Evolutionary conservation across 768 basidiomycete genomes (phyloP), one percentile per base, ranked within the genome.

Genomic region (Filobasidium floriforme): DNA sequence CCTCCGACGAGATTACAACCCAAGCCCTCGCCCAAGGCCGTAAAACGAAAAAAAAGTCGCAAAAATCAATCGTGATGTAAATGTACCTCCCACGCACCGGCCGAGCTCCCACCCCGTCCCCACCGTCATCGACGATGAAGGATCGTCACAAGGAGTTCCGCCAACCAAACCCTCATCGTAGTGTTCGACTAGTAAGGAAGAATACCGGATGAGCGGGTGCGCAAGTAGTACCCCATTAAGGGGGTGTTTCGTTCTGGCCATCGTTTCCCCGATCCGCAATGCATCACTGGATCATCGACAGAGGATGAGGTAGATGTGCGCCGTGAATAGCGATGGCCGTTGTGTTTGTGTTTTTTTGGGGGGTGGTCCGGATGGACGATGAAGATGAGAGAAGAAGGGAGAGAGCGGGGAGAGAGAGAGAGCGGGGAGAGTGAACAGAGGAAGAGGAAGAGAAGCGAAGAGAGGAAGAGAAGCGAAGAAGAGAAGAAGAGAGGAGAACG

Each of bases 201-300:
- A 14, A 14, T 57, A 24, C 12, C 29, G 18, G 52, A 57, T 14
- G 22, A 57, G 19, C 19, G 54, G 54, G 54, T 15, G 19, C 12
- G 54, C 22, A 15, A 7, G 54, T 24, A 7, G 54, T 19, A 4
- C 54, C n/a, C n/a, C n/a, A n/a, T n/a, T n/a, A 24, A 7, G 15
- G 7, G 54, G 54, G 54, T 57, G 19, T n/a, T n/a, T n/a, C n/a
- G 29, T 57, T 57, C 54, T 57, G 24, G 54, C 54, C 54, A 57
- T 57, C 54, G 54, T 57, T 57, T 57, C 54, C 54, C 54, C 54
- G 54, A 57, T 57, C 54, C 54, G 54, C 54, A 57, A 57, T 4
- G 26, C 54, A 32, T 32, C 54, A 57, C 29, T 24, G 54, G 26
- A n/a, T n/a, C n/a, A n/a, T n/a, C n/a, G n/a, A n/a, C n/a, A n/a